Conservation (phyloP, 2,329 filamentous ascomycete genomes). For the Pseudogymnoascus sp. region DNA sequence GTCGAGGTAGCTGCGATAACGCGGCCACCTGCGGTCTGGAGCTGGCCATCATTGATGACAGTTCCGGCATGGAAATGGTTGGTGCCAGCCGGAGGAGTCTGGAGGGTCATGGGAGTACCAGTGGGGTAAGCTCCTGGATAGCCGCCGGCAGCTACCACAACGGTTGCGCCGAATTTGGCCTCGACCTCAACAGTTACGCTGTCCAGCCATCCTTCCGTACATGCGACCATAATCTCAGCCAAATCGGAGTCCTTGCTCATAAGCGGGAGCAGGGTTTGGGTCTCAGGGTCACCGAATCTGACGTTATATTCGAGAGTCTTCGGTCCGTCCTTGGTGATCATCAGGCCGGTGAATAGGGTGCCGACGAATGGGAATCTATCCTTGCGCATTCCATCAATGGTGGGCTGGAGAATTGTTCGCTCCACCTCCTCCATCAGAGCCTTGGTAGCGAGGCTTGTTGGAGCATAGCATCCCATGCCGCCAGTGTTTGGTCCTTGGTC, state of each 20-base stretch:
- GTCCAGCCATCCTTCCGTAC: slow-evolving; percentile 65
- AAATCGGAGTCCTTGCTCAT: slow-evolving; percentile 72
- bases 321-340: slow-evolving; percentile 76
- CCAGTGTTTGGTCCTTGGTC: slow-evolving; percentile 90
- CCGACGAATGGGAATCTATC: slow-evolving; percentile 69
- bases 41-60: slow-evolving; percentile 48
- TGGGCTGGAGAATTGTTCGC: slow-evolving; percentile 76
- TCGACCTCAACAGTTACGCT: slow-evolving; percentile 60
- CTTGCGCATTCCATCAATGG: slow-evolving; percentile 75
- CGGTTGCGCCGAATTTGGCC: slow-evolving; percentile 70
- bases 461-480: slow-evolving; percentile 95
- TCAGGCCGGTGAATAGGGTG: slow-evolving; percentile 80
- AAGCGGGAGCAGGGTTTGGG: slow-evolving; percentile 74
- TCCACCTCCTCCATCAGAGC: slow-evolving; percentile 73
- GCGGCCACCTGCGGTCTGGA: slow-evolving; percentile 75
- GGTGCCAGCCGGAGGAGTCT: slow-evolving; percentile 35
- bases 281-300: slow-evolving; percentile 85
- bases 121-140: slow-evolving; percentile 84
- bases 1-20: slow-evolving; percentile 90
- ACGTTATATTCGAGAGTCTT: slow-evolving; percentile 91
- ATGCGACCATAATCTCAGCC: slow-evolving; percentile 81
- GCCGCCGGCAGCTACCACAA: slow-evolving; percentile 86
- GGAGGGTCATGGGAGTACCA: slow-evolving; percentile 53
- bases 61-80: slow-evolving; percentile 94
- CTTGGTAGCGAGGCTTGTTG: slow-evolving; percentile 67